Evolutionary conservation across 179 eudicot species (phyloP).

Genomic region (Carnegiea gigantea): DNA sequence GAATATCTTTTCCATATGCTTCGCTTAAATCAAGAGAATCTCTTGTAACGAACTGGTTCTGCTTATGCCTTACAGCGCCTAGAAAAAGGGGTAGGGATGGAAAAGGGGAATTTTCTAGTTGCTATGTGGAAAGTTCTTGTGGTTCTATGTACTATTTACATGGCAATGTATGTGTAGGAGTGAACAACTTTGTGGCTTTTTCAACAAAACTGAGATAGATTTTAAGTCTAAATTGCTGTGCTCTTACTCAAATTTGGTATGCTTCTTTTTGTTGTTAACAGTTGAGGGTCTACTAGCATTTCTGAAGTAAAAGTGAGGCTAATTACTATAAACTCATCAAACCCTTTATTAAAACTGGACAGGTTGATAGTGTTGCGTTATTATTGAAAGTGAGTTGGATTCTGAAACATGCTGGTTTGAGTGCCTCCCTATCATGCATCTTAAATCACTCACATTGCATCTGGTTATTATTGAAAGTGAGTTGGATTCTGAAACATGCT

Average conservation of each 20-base stretch:
- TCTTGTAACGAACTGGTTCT: not conserved
- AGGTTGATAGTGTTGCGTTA: not conserved
- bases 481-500: not conserved
- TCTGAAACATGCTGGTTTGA: not conserved
- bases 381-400: not conserved
- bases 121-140: not conserved
- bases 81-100: not conserved
- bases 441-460: not conserved
- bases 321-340: not conserved
- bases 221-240: too few relatives aligned
- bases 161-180: not conserved
- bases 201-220: not conserved
- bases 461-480: not conserved
- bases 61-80: not conserved
- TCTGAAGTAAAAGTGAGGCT: too few relatives aligned
- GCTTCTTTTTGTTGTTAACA: not conserved
- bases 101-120: not conserved
- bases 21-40: slow-evolving; percentile 7
- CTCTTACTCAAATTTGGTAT: too few relatives aligned
- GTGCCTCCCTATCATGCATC: not conserved
- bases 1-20: slow-evolving; percentile 22
- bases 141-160: not conserved
- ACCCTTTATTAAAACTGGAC: not conserved
- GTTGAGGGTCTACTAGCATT: too few relatives aligned
- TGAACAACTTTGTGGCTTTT: not conserved